Percentiles rank a stretch among this genome's conserved stretches.
Conservation (phyloP, 2,329 filamentous ascomycete species). For the Talaromyces sp. region DNA sequence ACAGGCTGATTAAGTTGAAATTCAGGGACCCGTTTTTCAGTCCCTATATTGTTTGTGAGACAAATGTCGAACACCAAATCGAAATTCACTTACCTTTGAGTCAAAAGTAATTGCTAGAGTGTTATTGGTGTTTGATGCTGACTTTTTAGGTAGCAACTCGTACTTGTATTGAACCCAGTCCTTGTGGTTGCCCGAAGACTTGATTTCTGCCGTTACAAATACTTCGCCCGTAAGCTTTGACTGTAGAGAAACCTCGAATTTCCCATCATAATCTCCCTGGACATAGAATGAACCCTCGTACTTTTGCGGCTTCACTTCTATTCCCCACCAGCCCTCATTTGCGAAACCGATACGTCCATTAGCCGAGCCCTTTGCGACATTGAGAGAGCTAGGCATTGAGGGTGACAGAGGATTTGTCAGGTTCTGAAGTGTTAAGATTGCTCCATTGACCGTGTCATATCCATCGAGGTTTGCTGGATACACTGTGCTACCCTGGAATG, state of each 20-base stretch:
- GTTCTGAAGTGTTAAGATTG: not conserved
- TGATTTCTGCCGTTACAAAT: not conserved
- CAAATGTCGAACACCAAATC: not conserved
- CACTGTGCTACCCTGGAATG: constrained; percentile 55
- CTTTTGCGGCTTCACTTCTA: constrained; percentile 26
- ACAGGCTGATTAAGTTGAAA: constrained; percentile 58
- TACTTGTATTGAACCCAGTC: constrained; percentile 20
- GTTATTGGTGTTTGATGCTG: constrained; percentile 46
- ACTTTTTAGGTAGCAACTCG: constrained; percentile 24
- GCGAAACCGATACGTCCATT: constrained; percentile 38
- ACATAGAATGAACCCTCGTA: constrained; percentile 34
- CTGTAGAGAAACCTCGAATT: not conserved
- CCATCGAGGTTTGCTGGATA: constrained; percentile 4
- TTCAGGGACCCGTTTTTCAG: constrained; percentile 47
- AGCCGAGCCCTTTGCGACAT: constrained; percentile 26
- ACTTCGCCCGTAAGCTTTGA: not conserved
- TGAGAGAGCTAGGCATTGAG: constrained; percentile 13
- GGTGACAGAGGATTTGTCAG: not conserved
- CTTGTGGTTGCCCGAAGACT: not conserved
- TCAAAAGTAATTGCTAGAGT: constrained; percentile 56
- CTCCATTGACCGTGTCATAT: not conserved
- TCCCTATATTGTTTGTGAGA: not conserved
- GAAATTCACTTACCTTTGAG: constrained; percentile 26
- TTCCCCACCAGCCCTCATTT: constrained; percentile 42
- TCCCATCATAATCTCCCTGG: not conserved